These are phyloP conservation scores for Passiflora organensis DNA, from an alignment of 345 rosid species.

Conservation along the genomic window DNA sequence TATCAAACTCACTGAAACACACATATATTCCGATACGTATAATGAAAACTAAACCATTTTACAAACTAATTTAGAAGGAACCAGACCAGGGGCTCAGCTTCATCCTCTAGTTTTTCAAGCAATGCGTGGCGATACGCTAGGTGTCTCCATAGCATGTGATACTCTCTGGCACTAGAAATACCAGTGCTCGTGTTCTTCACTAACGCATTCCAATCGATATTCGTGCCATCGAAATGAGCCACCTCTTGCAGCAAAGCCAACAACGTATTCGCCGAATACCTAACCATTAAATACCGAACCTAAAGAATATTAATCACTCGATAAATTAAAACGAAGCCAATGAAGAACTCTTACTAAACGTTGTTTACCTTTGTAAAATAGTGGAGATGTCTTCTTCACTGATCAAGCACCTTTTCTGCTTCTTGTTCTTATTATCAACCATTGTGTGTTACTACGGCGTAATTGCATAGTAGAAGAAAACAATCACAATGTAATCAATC, in stretches of 20 bases:
- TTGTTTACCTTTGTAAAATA: conserved; percentile 55
- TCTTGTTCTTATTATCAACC: conserved; percentile 45
- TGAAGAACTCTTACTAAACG: background rate
- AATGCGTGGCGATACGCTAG: conserved; percentile 63
- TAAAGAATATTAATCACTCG: no score
- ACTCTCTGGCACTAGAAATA: conserved; percentile 17
- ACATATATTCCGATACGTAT: background rate
- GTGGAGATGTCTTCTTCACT: conserved; percentile 64
- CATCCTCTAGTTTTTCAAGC: conserved; percentile 43
- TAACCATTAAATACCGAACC: conserved; percentile 9
- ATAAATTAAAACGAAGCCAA: no score
- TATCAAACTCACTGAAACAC: background rate
- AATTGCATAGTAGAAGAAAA: conserved; percentile 29
- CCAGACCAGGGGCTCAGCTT: conserved; percentile 53
- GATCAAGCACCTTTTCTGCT: conserved; percentile 44
- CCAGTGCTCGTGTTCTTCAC: conserved; percentile 21
- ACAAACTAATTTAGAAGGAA: background rate
- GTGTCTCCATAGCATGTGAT: conserved; percentile 79
- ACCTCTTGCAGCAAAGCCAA: conserved; percentile 27
- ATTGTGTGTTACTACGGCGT: conserved; percentile 19
- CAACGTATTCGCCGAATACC: conserved; percentile 52
- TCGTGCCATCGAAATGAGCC: conserved; percentile 20
- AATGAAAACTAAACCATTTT: background rate
- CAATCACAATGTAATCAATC: conserved; percentile 1
- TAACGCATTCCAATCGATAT: conserved; percentile 28